Percentiles rank a stretch among this genome's conserved stretches.
Conservation (phyloP, 345 rosid genomes). For the Hirschfeldia incana region DNA sequence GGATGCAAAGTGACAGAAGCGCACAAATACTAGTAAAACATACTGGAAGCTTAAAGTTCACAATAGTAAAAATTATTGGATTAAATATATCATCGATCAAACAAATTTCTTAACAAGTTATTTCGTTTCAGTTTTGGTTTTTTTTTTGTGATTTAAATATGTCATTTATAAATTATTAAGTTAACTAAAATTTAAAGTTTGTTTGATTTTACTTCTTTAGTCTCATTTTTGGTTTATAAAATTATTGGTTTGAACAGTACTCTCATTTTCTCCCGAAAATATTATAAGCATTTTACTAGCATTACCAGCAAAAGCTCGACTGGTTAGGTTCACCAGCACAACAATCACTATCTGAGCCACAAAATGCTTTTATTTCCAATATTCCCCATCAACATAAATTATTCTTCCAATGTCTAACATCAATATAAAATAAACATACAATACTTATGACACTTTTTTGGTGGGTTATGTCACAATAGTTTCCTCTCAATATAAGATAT, state of each 20-base stretch:
- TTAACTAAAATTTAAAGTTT: background rate
- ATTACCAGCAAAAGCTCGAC: background rate
- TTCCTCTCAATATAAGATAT: background rate
- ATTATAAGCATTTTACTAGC: background rate
- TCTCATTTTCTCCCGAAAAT: background rate
- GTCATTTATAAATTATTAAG: too few relatives aligned
- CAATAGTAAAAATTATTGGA: too few relatives aligned
- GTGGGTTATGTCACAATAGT: background rate
- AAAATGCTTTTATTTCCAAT: background rate
- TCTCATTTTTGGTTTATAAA: background rate
- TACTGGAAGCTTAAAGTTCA: too few relatives aligned
- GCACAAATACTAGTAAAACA: too few relatives aligned
- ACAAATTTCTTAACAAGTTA: too few relatives aligned
- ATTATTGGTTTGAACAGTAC: background rate
- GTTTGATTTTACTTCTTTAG: background rate
- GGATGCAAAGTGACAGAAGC: too few relatives aligned
- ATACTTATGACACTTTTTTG: background rate
- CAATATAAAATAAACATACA: constrained; percentile 8
- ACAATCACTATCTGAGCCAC: background rate
- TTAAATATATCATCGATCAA: too few relatives aligned
- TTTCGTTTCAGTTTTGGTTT: background rate
- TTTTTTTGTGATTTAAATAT: background rate
- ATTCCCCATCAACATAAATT: background rate
- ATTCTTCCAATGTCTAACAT: background rate
- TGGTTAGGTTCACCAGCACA: background rate